Evolutionary conservation across 108 stramenopile genomes (phyloP).

Genomic region (Fistulifera pelliculosa): DNA sequence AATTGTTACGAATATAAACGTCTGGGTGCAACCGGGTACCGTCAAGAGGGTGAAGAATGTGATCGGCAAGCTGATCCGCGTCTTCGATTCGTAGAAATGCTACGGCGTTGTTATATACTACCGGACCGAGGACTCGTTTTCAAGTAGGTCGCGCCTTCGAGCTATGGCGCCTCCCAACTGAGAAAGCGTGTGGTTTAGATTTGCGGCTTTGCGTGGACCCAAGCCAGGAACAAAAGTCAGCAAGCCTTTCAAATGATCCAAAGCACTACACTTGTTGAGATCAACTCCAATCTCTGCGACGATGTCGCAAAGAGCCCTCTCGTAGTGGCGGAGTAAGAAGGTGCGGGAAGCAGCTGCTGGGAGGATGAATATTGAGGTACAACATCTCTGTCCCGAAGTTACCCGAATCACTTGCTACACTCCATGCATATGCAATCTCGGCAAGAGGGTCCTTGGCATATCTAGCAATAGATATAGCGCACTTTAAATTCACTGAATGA

Average conservation of each 20-base stretch:
- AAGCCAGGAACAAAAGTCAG: slow-evolving; percentile 90
- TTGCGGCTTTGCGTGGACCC: slow-evolving; percentile 89
- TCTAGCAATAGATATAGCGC: slow-evolving; percentile 79
- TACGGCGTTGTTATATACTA: slow-evolving; percentile 89
- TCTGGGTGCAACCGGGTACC: slow-evolving; percentile 87
- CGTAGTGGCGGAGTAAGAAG: slow-evolving; percentile 69
- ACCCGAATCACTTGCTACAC: slow-evolving; percentile 76
- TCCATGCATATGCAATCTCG: slow-evolving; percentile 86
- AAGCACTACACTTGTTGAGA: slow-evolving; percentile 60
- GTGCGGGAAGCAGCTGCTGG: slow-evolving; percentile 73
- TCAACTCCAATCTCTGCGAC: slow-evolving; percentile 88
- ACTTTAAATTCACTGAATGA: slow-evolving; percentile 54
- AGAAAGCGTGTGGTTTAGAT: slow-evolving; percentile 64
- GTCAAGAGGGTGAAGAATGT: slow-evolving; percentile 78
- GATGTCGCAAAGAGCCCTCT: slow-evolving; percentile 72
- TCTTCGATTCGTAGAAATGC: slow-evolving; percentile 78
- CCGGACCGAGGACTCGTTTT: slow-evolving; percentile 63
- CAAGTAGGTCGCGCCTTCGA: slow-evolving; percentile 49
- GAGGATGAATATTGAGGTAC: slow-evolving; percentile 83
- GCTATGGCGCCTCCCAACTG: slow-evolving; percentile 59
- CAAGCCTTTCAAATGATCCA: slow-evolving; percentile 65
- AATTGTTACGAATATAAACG: slow-evolving; percentile 70
- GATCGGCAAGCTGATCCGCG: slow-evolving; percentile 42
- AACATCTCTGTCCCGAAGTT: slow-evolving; percentile 85
- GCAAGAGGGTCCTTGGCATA: slow-evolving; percentile 80